Evolutionary conservation across 805 yeast species (phyloP), one percentile per base, ranked within the genome.

Genomic region (Nakazawaea pomicola): DNA sequence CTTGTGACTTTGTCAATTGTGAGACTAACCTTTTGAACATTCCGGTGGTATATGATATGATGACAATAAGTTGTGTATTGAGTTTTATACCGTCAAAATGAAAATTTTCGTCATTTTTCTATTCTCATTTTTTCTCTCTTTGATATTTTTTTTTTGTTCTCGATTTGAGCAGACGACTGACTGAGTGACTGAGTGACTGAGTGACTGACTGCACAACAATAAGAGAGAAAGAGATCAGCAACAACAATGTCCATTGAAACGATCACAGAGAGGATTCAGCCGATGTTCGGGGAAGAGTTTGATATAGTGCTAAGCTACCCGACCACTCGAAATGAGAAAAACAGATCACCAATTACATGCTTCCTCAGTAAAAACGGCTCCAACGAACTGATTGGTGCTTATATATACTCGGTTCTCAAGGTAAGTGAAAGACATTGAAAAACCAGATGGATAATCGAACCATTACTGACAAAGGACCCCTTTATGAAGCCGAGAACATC

Each of bases 381-480:
- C 0, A 48, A 52, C 28, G 46, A 56, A 1, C 30, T 46, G 8
- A 48, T 72, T n/a, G 76, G 76, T 1, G 60, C 67, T 21, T 72
- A 64, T 42, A 64, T 70, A 2, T 72, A 72, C 46, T 60, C 74
- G 1, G 61, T 72, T 2, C 56, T 61, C 17, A 62, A 62, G 25
- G 58, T 55, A 28, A 44, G 67, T 46, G 36, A 3, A 28, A 23
- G 25, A n/a, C n/a, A n/a, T n/a, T n/a, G n/a, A n/a, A n/a, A n/a
- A n/a, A n/a, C n/a, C n/a, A n/a, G n/a, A n/a, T n/a, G n/a, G n/a
- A n/a, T n/a, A n/a, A n/a, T n/a, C n/a, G n/a, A n/a, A n/a, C n/a
- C 25, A 23, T 23, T 23, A 23, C 25, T 23, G 10, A 23, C 25
- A 8, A 8, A 8, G 10, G 25, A 23, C 10, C n/a, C n/a, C n/a